Percentiles rank a stretch among this genome's conserved stretches.
Conservation (phyloP, 805 yeast species). For the Candida namnaoensis region DNA sequence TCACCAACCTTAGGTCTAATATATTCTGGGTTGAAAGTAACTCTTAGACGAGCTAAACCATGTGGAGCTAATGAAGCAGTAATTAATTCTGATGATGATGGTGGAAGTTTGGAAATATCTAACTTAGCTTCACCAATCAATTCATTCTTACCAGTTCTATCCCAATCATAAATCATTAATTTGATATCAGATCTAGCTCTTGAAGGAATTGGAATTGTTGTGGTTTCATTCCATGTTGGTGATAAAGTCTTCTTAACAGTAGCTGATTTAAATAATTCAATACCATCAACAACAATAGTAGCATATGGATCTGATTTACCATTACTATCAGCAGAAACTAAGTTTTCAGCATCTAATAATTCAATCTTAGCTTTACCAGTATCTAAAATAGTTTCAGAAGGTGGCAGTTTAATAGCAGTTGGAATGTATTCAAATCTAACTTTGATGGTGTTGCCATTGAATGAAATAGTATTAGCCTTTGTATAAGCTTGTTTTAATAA, state of each 20-base stretch:
- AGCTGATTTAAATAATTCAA: slow-evolving; percentile 47
- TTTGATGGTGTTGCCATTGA: slow-evolving; percentile 32
- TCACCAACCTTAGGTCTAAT: slow-evolving; percentile 47
- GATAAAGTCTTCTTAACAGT: slow-evolving; percentile 56
- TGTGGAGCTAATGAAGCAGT: slow-evolving; percentile 50
- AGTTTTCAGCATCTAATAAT: slow-evolving; percentile 43
- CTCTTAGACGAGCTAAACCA: slow-evolving; percentile 48
- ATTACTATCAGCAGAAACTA: slow-evolving; percentile 56
- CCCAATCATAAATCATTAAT: slow-evolving; percentile 65
- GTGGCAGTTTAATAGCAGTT: slow-evolving; percentile 40
- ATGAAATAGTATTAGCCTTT: slow-evolving; percentile 34
- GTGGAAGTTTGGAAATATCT: slow-evolving; percentile 41
- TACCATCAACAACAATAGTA: slow-evolving; percentile 43
- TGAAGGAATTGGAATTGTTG: slow-evolving; percentile 52
- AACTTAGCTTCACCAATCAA: slow-evolving; percentile 43
- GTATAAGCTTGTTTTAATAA: slow-evolving; percentile 41
- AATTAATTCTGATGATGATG: slow-evolving; percentile 35
- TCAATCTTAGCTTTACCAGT: slow-evolving; percentile 57
- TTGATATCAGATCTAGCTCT: slow-evolving; percentile 43
- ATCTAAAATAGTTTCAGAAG: slow-evolving; percentile 55
- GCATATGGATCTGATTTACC: slow-evolving; percentile 75
- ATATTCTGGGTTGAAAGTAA: slow-evolving; percentile 56
- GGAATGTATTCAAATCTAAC: slow-evolving; percentile 58
- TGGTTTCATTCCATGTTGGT: slow-evolving; percentile 71
- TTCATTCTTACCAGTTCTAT: slow-evolving; percentile 63